Evolutionary conservation across 495 filamentous ascomycete genomes (phyloP), one percentile per base, ranked within the genome.

Genomic region (Podospora pseudocomata): DNA sequence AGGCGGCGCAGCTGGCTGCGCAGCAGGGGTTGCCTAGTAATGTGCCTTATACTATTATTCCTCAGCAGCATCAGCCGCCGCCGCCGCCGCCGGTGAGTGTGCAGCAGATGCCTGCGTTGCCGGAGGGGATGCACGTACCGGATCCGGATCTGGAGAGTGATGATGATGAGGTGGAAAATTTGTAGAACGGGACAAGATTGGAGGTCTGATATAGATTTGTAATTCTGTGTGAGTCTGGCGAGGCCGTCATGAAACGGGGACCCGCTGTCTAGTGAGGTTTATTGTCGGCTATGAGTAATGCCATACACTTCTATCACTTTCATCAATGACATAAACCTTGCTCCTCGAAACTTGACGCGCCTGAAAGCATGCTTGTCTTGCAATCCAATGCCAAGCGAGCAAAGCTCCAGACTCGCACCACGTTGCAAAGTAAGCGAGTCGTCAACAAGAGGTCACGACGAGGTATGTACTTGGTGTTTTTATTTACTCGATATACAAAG

Each of bases 91-190:
- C 68, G 5, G 55, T 68, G 23, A 60, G 66, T 0, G 68, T 78
- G 6, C 71, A 75, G 68, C 53, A 65, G 71, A 72, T 78, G 65
- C 76, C 75, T 5, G 65, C 60, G 57, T 67, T 78, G 64, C 76
- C 76, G 3, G 32, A 69, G 5, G 74, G 73, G 5, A 66, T 78
- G 73, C 76, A 76, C 64, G 76, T 78, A 54, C 73, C 76, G 9
- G 76, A 78, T 60, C 76, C 76, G 27, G 76, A 78, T 58, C 44
- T 78, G 62, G 76, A 78, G 66, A 73, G 71, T 32, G 76, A 78
- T 57, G 76, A 76, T 56, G 67, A 64, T 18, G 49, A 26, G 2
- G 67, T 2, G 58, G 68, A 60, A 6, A 49, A 63, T 2, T 32
- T 64, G 53, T 44, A 23, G 55, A 26, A 61, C 62, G 6, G 27